These are phyloP conservation scores for Fraxinus platypoda DNA, from an alignment of 305 asterid species.

Conservation along the genomic window DNA sequence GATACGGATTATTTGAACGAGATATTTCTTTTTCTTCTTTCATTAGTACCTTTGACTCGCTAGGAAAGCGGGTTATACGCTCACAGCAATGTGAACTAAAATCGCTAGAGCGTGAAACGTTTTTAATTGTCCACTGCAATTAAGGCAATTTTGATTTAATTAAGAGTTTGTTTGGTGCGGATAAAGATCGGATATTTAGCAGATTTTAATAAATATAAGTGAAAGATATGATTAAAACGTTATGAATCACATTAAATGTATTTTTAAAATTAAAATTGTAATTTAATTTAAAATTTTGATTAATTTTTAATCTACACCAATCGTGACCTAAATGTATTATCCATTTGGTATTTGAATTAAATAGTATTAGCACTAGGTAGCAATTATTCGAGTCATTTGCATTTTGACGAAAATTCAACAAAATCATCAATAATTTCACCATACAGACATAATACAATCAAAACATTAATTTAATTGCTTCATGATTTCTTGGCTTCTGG, in stretches of 20 bases:
- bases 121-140: not conserved
- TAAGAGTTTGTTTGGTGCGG: not conserved
- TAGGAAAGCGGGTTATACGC: not conserved
- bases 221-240: too few species aligned
- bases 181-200: too few species aligned
- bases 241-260: not conserved
- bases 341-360: not conserved
- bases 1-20: not conserved
- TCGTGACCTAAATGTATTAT: not conserved
- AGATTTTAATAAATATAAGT: too few species aligned
- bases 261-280: too few species aligned
- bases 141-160: not conserved
- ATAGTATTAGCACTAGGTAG: not conserved
- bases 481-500: constrained; percentile 73
- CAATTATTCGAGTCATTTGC: not conserved
- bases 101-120: not conserved
- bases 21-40: not conserved
- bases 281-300: too few species aligned
- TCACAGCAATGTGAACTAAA: not conserved
- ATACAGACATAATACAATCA: not conserved
- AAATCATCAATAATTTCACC: not conserved
- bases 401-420: not conserved
- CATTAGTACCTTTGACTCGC: not conserved
- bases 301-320: not conserved
- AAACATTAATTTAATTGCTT: constrained; percentile 11